phyloP scores from a whole-genome alignment of 108 stramenopile genomes.

The Cylindrotheca fusiformis region DNA sequence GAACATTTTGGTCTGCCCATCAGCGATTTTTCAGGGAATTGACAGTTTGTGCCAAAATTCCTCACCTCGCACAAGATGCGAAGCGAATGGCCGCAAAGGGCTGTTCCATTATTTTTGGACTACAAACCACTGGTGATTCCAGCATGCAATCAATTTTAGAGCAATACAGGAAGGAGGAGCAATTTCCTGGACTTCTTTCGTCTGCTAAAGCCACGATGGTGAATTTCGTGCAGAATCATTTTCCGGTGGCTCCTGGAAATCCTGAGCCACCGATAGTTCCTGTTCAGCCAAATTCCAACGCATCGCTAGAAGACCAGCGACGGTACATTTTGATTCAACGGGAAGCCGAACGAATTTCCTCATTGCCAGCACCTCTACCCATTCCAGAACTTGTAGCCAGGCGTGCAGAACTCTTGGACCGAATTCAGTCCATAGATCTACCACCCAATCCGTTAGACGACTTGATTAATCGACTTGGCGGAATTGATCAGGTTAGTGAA shows the following conservation, averaged over 20 bases:
- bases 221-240: conserved; percentile 45
- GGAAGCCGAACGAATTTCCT: conserved; percentile 26
- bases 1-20: conserved; percentile 69
- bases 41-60: conserved; percentile 73
- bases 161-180: conserved; percentile 22
- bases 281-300: conserved; percentile 25
- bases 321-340: conserved; percentile 25
- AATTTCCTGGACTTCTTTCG: conserved; percentile 30
- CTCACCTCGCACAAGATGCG: conserved; percentile 49
- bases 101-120: conserved; percentile 68
- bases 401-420: conserved; percentile 26
- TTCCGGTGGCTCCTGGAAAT: conserved; percentile 41
- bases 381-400: conserved; percentile 34
- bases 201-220: conserved; percentile 38
- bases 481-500: conserved; percentile 64
- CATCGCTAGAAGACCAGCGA: conserved; percentile 12
- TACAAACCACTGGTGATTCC: conserved; percentile 80
- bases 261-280: conserved; percentile 42
- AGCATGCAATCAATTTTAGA: conserved; percentile 50
- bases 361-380: conserved; percentile 41
- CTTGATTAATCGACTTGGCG: conserved; percentile 69
- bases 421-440: conserved; percentile 30
- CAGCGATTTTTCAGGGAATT: conserved; percentile 83
- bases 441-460: conserved; percentile 75
- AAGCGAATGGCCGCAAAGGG: conserved; percentile 40